Base-by-base conservation (phyloP, 176 grass and related monocot species). In the Oryza glumipatula region DNA sequence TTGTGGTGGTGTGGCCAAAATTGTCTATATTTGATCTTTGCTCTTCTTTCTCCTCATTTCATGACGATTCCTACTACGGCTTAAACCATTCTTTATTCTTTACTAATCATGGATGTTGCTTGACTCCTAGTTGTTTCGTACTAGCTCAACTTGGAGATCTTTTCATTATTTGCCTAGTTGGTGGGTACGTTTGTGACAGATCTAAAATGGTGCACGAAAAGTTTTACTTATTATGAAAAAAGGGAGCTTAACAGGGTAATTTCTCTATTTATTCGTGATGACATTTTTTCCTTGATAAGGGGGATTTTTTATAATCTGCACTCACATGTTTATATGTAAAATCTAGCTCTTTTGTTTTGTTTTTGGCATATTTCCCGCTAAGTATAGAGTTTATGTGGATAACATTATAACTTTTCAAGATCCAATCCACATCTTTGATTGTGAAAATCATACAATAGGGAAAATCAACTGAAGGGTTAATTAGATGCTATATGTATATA, bases 41-140 rank as follows among this genome's bases (percentile, higher is more conserved):
- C 23, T 81, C 22, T 38, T 74, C 14, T 70, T 60, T n/a, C 48
- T 52, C 66, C 76, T 71, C 32, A 80, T 87, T 87, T 80, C 76
- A 75, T 80, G 80, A 7, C 64, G 47, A 60, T 66, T 24, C n/a
- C 21, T 39, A 33, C 16, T 54, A 15, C 56, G 16, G 9, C 24
- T 60, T 75, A 28, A 24, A 45, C 65, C 82, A 3, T 1, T 23
- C 30, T 82, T 82, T 21, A 32, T 1, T 16, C 14, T 69, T 68
- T 67, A 79, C 19, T 72, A n/a, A 45, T 88, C 60, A 36, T 70
- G 12, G 35, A 78, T 65, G 19, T 67, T 67, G 60, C 44, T 38
- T 67, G 28, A 5, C n/a, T 17, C 15, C 26, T 33, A 75, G 47
- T 75, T 66, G 19, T 21, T 83, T 5, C 30, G 22, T 65, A 63